Evolutionary conservation across 345 rosid species (phyloP).

Genomic region (Citrus inodora): DNA sequence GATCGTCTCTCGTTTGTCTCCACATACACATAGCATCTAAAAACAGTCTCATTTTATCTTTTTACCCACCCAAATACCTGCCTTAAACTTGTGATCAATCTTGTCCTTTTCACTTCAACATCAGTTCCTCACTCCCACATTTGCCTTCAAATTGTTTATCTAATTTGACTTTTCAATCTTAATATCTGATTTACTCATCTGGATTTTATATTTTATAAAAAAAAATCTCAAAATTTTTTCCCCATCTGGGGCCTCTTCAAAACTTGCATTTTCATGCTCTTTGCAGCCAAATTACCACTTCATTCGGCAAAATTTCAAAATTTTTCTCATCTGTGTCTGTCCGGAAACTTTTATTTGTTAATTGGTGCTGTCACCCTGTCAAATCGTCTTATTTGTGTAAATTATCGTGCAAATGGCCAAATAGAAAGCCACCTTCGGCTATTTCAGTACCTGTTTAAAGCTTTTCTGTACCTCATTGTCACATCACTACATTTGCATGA

Average conservation of each 20-base stretch:
- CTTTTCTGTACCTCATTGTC: neutral
- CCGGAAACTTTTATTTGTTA: neutral
- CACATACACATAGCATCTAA: too few relatives aligned
- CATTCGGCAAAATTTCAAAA: neutral
- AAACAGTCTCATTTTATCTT: neutral
- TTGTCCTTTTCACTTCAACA: neutral
- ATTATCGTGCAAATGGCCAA: neutral
- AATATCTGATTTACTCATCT: neutral
- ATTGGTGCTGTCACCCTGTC: neutral
- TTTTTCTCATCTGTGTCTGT: neutral
- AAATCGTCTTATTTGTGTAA: neutral
- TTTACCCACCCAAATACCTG: neutral
- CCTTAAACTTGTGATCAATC: neutral
- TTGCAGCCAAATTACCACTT: neutral
- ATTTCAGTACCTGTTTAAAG: neutral
- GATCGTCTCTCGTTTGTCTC: too few relatives aligned
- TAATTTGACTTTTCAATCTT: neutral
- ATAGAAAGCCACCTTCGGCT: neutral
- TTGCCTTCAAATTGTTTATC: neutral
- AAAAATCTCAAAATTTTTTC: too few relatives aligned
- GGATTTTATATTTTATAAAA: neutral
- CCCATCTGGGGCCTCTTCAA: too few relatives aligned
- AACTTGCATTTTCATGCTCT: neutral
- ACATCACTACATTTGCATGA: neutral
- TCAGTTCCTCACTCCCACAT: neutral